Conservation (phyloP, 164 flowering plant species). For the Nymphaea thermarum region DNA sequence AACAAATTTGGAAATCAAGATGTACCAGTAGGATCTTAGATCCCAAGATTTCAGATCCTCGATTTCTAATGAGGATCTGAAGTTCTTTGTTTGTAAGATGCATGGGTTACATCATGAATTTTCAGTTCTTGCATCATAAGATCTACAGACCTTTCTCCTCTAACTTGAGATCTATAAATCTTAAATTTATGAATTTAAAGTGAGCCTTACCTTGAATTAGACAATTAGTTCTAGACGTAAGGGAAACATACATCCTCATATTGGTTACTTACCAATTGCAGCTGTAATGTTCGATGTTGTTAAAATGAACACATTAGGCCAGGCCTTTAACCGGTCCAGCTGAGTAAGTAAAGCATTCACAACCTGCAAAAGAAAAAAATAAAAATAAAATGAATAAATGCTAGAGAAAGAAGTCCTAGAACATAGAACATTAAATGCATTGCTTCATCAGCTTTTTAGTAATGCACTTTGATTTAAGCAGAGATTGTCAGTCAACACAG, state of each 20-base stretch:
- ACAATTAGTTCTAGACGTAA: background rate
- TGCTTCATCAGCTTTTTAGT: background rate
- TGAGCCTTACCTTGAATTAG: too few relatives aligned
- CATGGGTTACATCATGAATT: too few relatives aligned
- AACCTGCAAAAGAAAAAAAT: constrained; percentile 40
- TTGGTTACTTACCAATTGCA: constrained; percentile 64
- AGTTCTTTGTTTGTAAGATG: too few relatives aligned
- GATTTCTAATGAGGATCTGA: too few relatives aligned
- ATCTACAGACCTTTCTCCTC: too few relatives aligned
- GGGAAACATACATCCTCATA: background rate
- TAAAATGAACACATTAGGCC: constrained; percentile 86
- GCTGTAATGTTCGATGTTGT: constrained; percentile 97
- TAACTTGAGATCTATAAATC: too few relatives aligned
- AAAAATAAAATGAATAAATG: too few relatives aligned
- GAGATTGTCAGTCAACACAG: background rate
- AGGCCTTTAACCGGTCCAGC: constrained; percentile 86
- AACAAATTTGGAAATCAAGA: too few relatives aligned
- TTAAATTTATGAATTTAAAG: too few relatives aligned
- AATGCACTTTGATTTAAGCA: background rate
- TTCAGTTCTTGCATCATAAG: too few relatives aligned
- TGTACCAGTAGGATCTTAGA: too few relatives aligned
- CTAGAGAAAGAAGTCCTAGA: background rate
- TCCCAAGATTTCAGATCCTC: too few relatives aligned
- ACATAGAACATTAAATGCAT: background rate
- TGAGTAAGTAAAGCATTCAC: constrained; percentile 95